Evolutionary conservation across 2,329 filamentous ascomycete species (phyloP), one percentile per base, ranked within the genome.

Genomic region (Raffaelea ambrosiae): DNA sequence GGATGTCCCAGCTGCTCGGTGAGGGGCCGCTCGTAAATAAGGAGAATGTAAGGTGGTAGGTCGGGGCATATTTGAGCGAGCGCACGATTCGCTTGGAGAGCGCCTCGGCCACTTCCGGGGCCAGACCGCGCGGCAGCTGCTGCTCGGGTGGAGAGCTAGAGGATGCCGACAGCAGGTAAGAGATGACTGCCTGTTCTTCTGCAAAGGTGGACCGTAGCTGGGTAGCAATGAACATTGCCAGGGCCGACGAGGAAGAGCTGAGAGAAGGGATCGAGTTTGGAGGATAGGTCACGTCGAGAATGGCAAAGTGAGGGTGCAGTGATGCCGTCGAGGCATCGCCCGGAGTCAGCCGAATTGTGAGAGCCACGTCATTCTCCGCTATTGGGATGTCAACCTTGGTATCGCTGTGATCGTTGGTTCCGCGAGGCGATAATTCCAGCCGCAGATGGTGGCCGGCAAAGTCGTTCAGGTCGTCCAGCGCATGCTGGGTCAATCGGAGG

Each of bases 31-130:
- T 84, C 0, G 88, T 93, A 62, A 98, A 97, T 3, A 98, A 74
- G 0, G 93, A 98, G 61, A 98, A 95, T 0, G 90, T 95, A 23
- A 98, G 72, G 61, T 98, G 93, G 62, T 97, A 98, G 0, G 88
- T 95, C 14, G 90, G 83, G 4, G 93, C 85, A 62, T 96, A 95
- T 62, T 91, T 94, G 59, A 97, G 77, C 1, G 89, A 88, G 44
- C 89, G 77, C 3, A 86, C 93, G 33, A 86, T 86, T 52, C 89
- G 85, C 75, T 73, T 84, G 58, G 67, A 77, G 56, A 80, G 71
- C 1, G 74, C 70, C 38, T 79, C 78, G 21, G 74, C 69, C 1
- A 73, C 67, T 29, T 79, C 72, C 31, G 74, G 68, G 1, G 70
- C 66, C 36, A 77, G 55, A 5, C 68, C 68, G 50, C 71, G 68